Percentiles rank a stretch among this genome's conserved stretches.
Conservation (phyloP, 2,329 filamentous ascomycete genomes). For the Plenodomus lindquistii region DNA sequence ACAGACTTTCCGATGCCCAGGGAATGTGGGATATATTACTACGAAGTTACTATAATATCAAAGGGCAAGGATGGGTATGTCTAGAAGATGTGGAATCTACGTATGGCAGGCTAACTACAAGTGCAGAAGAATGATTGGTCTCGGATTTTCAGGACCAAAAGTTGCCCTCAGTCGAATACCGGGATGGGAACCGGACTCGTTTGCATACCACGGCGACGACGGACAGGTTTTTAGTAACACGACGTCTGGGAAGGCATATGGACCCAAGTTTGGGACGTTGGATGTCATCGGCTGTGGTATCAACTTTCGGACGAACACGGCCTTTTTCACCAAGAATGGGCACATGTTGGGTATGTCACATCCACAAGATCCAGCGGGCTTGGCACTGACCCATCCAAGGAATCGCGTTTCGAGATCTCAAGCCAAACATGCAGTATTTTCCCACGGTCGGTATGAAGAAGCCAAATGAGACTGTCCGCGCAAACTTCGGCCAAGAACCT, state of each 20-base stretch:
- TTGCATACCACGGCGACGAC: slow-evolving; percentile 70
- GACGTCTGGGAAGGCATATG: slow-evolving; percentile 61
- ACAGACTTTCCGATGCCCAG: slow-evolving; percentile 85
- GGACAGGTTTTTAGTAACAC: slow-evolving; percentile 65
- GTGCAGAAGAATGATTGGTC: slow-evolving; percentile 52
- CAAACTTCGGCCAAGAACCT: slow-evolving; percentile 69
- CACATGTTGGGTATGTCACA: slow-evolving; percentile 55
- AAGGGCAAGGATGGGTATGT: slow-evolving; percentile 69
- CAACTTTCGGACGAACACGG: slow-evolving; percentile 63
- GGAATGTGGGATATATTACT: slow-evolving; percentile 94
- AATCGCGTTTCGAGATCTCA: slow-evolving; percentile 70
- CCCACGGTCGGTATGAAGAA: slow-evolving; percentile 70
- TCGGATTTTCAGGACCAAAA: slow-evolving; percentile 64
- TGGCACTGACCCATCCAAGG: slow-evolving; percentile 53
- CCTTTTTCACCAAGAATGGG: slow-evolving; percentile 70
- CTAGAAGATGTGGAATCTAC: slow-evolving; percentile 32
- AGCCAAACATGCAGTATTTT: slow-evolving; percentile 63
- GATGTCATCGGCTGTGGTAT: slow-evolving; percentile 68
- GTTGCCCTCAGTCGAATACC: slow-evolving; percentile 64
- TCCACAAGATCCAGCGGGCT: neutral
- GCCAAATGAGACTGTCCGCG: slow-evolving; percentile 60
- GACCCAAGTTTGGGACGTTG: slow-evolving; percentile 61
- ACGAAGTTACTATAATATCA: slow-evolving; percentile 70
- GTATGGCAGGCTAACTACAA: slow-evolving; percentile 21
- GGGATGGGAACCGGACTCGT: slow-evolving; percentile 68